Base-by-base conservation (phyloP, 2,329 filamentous ascomycete genomes). In the Colletotrichum magnum region DNA sequence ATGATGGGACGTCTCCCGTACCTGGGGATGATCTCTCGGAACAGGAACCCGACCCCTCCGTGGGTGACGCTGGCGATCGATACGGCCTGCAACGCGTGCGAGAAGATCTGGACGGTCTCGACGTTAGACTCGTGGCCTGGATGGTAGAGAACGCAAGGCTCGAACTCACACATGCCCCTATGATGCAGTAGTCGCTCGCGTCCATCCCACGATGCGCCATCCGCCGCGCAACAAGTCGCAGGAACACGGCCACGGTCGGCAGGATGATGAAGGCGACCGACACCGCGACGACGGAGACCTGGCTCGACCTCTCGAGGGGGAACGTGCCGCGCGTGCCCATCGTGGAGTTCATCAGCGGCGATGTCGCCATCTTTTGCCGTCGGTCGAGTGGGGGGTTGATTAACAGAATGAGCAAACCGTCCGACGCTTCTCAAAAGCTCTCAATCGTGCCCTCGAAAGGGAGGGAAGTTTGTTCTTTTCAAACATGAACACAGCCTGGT, bases 51-150 rank as follows among this genome's bases (percentile, higher is more conserved):
- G n/a, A 69, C 66, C 3, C 66, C 66, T 6, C 66, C 58, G 9
- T 66, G 66, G 0, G 64, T 56, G n/a, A 69, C 66, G n/a, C 56
- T 60, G 56, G 65, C 56, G 9, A 69, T 69, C 32, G 66, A 69
- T 12, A 69, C 56, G 6, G 64, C 50, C 4, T 69, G 66, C 16
- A 69, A 36, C 18, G 56, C 66, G 24, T 69, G 58, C 3, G 66
- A 69, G 10, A 69, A 69, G 26, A 69, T 21, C 66, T 69, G 13
- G 6, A 7, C 12, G 13, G 48, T 45, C 9, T 12, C 5, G 21
- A 15, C 15, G 4, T 18, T n/a, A 12, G 21, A 13, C 26, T 47
- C 13, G 18, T 18, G 18, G 18, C 18, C 18, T 18, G 18, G 18
- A 18, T 18, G 18, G 18, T 18, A 18, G 1, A 18, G 1, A 18